phyloP scores from a whole-genome alignment of 352 stramenopile genomes.

The Globisporangium parvum region DNA sequence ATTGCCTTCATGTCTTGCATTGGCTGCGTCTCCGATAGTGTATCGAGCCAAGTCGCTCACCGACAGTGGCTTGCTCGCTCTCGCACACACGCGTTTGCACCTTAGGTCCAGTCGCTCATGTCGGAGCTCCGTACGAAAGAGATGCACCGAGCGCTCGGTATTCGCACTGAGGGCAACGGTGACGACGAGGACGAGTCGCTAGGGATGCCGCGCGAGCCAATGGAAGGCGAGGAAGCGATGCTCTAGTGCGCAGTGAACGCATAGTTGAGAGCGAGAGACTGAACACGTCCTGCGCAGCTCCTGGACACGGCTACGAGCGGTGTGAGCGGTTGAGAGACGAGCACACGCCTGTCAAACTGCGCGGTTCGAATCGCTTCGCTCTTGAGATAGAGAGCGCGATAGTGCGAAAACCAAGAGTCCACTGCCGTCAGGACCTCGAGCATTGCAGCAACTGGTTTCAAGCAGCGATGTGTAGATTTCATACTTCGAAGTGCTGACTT shows the following conservation, averaged over 20 bases:
- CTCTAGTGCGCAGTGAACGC: constrained; percentile 10
- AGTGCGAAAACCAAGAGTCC: background rate
- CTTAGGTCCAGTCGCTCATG: constrained; percentile 57
- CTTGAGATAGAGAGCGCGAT: background rate
- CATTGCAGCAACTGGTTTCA: too few species aligned
- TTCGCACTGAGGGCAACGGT: constrained; percentile 13
- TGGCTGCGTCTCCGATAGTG: too few species aligned
- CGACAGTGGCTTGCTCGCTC: background rate
- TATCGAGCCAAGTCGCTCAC: background rate
- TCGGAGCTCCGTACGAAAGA: constrained; percentile 52
- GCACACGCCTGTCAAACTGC: background rate
- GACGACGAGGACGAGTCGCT: constrained; percentile 6
- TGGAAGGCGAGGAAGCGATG: constrained; percentile 36
- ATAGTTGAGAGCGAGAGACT: too few species aligned
- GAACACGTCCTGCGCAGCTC: too few species aligned
- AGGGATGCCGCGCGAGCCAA: constrained; percentile 5
- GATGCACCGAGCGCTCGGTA: constrained; percentile 23
- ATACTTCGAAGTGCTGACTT: background rate
- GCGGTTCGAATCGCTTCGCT: background rate
- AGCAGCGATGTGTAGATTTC: background rate
- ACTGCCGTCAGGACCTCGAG: too few species aligned
- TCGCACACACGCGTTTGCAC: background rate
- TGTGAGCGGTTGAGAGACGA: too few species aligned
- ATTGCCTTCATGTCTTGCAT: too few species aligned
- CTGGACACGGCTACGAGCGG: too few species aligned